Percentiles rank a stretch among this genome's conserved stretches.
These are phyloP conservation scores for Colletotrichum sidae DNA, from an alignment of 2,329 filamentous ascomycete species.

Conservation along the genomic window DNA sequence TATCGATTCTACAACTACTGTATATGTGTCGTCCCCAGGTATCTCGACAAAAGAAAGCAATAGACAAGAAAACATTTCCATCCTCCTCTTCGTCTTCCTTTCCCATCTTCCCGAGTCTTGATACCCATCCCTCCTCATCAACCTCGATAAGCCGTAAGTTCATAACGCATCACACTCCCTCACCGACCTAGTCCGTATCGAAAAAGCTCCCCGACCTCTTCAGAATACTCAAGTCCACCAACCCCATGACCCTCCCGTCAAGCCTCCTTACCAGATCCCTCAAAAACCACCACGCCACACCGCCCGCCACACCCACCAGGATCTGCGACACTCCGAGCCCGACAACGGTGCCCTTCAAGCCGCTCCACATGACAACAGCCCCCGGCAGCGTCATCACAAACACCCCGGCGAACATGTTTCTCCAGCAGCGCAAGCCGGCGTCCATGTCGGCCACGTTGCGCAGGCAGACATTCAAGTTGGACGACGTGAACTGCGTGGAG, in stretches of 20 bases:
- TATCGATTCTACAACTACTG: too few species aligned
- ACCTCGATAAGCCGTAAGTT: too few species aligned
- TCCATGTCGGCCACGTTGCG: constrained; percentile 63
- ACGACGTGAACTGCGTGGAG: constrained; percentile 62
- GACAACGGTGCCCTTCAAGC: constrained; percentile 52
- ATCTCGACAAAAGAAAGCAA: too few species aligned
- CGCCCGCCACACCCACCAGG: constrained; percentile 48
- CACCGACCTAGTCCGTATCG: too few species aligned
- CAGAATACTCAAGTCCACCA: constrained; percentile 52
- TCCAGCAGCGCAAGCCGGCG: constrained; percentile 54
- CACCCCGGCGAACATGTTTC: constrained; percentile 54
- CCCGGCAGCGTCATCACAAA: constrained; percentile 57
- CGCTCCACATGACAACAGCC: constrained; percentile 45
- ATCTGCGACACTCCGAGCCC: constrained; percentile 57
- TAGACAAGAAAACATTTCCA: too few species aligned
- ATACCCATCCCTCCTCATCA: too few species aligned
- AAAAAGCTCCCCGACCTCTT: too few species aligned
- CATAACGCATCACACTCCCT: too few species aligned
- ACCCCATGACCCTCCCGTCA: constrained; percentile 60
- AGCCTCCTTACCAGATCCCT: constrained; percentile 55
- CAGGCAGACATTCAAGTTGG: constrained; percentile 57
- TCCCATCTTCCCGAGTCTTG: too few species aligned
- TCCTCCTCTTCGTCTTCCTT: too few species aligned
- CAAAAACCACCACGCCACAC: constrained; percentile 54
- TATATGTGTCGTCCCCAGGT: too few species aligned